Evolutionary conservation across 2,329 filamentous ascomycete species (phyloP), one percentile per base, ranked within the genome.

Genomic region (Fusarium anthophilum): DNA sequence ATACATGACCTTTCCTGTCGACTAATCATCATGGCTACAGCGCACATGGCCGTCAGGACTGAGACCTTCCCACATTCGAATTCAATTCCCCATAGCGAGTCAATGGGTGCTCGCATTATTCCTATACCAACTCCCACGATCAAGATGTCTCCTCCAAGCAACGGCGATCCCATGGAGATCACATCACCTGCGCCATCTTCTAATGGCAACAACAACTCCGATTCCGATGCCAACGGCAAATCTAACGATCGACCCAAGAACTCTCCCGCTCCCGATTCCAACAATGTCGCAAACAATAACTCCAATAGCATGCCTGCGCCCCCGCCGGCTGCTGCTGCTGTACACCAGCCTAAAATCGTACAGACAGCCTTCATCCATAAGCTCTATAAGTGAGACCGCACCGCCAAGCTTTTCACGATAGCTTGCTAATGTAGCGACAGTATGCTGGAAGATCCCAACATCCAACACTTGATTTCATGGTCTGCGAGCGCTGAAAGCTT

Each of bases 341-440:
- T 95, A 59, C 94, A 97, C 80, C 95, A 98, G 81, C 95, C 96
- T 68, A 99, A 99, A 84, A 96, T 98, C 50, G 95, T 98, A 22
- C 96, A 99, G 85, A 98, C 96, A 17, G 96, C 96, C 28, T 99
- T 99, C 80, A 98, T 99, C 75, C 96, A 99, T 83, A 99, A 99
- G 84, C 90, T 99, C 41, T 99, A 98, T 87, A 98, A 97, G 95
- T 98, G 87, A 80, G 92, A 62, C 37, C 18, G 57, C 44, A 35
- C 45, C 30, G 39, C 35, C 32, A 41, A 20, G n/a, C n/a, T 45
- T 30, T 26, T 45, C 18, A 47, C 38, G 14, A 56, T 39, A 39
- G 51, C 47, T 53, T 61, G 71, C 79, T 81, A 79, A 83, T 56
- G n/a, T 30, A 63, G 51, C 59, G 51, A 74, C 80, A 98, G 96